These are phyloP conservation scores for Tylopilus intermedius DNA, from an alignment of 768 basidiomycete genomes.

Conservation along the genomic window DNA sequence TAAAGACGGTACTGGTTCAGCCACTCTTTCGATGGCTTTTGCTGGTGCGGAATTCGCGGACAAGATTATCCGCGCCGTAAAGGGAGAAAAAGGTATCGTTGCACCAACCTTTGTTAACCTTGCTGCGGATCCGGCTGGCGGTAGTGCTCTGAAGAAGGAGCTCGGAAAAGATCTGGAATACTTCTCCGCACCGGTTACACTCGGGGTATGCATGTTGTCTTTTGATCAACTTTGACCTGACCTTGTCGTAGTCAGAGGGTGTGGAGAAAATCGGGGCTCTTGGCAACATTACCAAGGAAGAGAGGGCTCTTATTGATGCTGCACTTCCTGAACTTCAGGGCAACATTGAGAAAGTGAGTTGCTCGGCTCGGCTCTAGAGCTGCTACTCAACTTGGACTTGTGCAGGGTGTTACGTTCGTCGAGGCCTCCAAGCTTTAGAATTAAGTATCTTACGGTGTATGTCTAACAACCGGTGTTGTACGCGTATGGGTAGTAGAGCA, in stretches of 20 bases:
- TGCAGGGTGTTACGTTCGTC: constrained; percentile 26
- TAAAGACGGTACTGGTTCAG: constrained; percentile 86
- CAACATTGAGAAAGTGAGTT: constrained; percentile 67
- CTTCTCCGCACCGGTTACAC: constrained; percentile 86
- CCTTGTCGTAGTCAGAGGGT: constrained; percentile 58
- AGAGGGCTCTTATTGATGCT: constrained; percentile 71
- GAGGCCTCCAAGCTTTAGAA: constrained; percentile 26
- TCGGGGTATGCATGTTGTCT: constrained; percentile 55
- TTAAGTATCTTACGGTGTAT: not conserved
- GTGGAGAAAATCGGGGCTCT: constrained; percentile 79
- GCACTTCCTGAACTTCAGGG: constrained; percentile 72
- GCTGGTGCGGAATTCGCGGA: constrained; percentile 87
- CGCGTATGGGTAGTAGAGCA: constrained; percentile 7
- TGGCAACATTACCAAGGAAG: constrained; percentile 66
- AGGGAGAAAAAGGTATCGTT: constrained; percentile 84
- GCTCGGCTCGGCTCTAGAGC: not conserved
- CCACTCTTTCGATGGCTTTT: constrained; percentile 95
- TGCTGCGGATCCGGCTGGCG: constrained; percentile 63
- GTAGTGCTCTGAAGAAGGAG: constrained; percentile 70
- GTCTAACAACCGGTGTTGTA: constrained; percentile 7
- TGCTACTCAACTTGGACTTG: not conserved
- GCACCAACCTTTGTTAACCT: constrained; percentile 83
- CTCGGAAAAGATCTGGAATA: constrained; percentile 73
- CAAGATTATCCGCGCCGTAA: constrained; percentile 78
- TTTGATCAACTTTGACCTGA: not conserved